Evolutionary conservation across 495 filamentous ascomycete species (phyloP).

Genomic region (Mycothermus thermophilus): DNA sequence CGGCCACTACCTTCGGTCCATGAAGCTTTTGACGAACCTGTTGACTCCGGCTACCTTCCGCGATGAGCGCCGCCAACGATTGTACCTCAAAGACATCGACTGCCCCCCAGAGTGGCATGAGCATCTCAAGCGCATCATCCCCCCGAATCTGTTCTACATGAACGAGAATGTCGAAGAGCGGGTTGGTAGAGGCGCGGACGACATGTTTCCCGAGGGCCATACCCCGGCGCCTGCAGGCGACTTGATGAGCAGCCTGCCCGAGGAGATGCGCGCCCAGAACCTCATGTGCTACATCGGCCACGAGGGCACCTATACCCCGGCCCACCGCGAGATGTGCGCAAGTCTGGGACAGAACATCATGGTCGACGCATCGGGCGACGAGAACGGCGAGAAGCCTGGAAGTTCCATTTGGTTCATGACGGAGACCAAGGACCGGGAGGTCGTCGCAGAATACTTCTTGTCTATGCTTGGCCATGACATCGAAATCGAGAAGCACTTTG

Average conservation of each 20-base stretch:
- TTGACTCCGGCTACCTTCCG: slow-evolving; percentile 53
- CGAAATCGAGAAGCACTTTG: slow-evolving; percentile 92
- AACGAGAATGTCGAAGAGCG: slow-evolving; percentile 50
- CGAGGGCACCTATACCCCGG: slow-evolving; percentile 92
- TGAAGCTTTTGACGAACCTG: slow-evolving; percentile 63
- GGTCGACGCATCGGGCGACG: slow-evolving; percentile 72
- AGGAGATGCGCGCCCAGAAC: slow-evolving; percentile 78
- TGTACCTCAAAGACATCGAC: slow-evolving; percentile 94
- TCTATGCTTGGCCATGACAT: slow-evolving; percentile 87
- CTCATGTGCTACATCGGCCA: slow-evolving; percentile 98
- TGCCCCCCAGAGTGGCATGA: slow-evolving; percentile 75
- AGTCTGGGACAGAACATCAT: slow-evolving; percentile 94
- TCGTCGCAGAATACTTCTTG: slow-evolving; percentile 84
- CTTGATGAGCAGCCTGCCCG: slow-evolving; percentile 83
- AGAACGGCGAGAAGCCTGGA: slow-evolving; percentile 58
- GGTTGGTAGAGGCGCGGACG: slow-evolving; percentile 33
- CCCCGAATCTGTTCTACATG: slow-evolving; percentile 67
- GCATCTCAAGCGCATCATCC: slow-evolving; percentile 60
- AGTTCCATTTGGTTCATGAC: slow-evolving; percentile 99
- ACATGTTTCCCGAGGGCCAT: slow-evolving; percentile 32
- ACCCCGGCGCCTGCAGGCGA: slow-evolving; percentile 50
- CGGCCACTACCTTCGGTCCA: slow-evolving; percentile 73
- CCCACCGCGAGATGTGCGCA: slow-evolving; percentile 95
- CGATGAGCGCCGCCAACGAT: slow-evolving; percentile 58
- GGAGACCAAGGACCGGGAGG: slow-evolving; percentile 70